phyloP scores from a whole-genome alignment of 495 filamentous ascomycete genomes.

The Xylona heveae region DNA sequence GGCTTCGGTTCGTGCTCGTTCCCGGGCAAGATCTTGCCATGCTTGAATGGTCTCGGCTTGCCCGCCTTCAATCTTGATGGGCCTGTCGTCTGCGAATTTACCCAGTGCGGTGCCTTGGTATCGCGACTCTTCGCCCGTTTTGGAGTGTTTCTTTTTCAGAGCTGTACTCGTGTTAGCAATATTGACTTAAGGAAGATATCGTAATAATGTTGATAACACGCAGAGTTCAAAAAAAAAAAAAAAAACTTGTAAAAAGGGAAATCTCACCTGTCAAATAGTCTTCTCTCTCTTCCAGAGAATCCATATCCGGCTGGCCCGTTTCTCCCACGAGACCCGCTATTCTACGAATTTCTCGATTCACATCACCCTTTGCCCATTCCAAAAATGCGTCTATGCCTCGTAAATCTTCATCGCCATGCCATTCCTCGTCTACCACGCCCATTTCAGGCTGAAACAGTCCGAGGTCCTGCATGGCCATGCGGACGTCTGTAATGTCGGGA shows the following conservation, averaged over 20 bases:
- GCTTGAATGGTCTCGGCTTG: conserved; percentile 38
- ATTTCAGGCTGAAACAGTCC: conserved; percentile 45
- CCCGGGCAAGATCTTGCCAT: conserved; percentile 24
- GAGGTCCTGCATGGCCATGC: conserved; percentile 57
- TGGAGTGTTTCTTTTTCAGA: conserved; percentile 70
- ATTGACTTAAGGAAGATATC: neutral
- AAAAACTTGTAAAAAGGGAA: conserved; percentile 3
- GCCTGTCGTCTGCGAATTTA: conserved; percentile 39
- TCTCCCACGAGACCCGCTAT: conserved; percentile 31
- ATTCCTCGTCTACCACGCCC: conserved; percentile 33
- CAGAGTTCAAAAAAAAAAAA: neutral
- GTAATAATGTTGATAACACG: too few relatives aligned
- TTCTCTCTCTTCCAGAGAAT: conserved; percentile 30
- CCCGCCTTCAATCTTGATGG: conserved; percentile 51
- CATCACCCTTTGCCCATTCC: conserved; percentile 45
- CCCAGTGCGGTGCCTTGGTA: conserved; percentile 66
- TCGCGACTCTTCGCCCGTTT: conserved; percentile 59
- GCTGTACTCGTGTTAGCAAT: conserved; percentile 17
- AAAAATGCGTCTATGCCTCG: conserved; percentile 52
- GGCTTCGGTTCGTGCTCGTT: conserved; percentile 1
- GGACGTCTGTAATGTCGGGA: conserved; percentile 51
- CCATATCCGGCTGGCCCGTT: conserved; percentile 20
- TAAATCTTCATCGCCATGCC: conserved; percentile 43
- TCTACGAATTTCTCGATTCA: conserved; percentile 51
- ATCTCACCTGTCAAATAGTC: conserved; percentile 49